Conservation (phyloP, 2,329 filamentous ascomycete genomes). For the Pezicula neosporulosa region DNA sequence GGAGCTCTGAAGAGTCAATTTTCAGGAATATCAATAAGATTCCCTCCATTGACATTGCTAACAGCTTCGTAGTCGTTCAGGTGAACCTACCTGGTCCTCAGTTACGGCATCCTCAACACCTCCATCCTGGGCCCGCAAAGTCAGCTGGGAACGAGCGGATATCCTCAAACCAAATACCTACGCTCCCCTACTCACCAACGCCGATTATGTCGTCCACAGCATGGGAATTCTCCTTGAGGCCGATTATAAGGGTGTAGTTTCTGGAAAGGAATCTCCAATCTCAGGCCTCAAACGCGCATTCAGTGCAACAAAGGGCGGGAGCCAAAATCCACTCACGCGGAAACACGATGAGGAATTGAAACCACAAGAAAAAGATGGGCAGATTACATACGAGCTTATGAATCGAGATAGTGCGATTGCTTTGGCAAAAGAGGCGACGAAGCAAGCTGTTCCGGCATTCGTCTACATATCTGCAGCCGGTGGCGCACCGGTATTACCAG, state of each 20-base stretch:
- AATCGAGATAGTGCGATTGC: slow-evolving; percentile 87
- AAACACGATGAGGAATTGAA: slow-evolving; percentile 56
- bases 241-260: slow-evolving; percentile 92
- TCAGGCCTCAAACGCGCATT: slow-evolving; percentile 78
- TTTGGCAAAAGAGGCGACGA: slow-evolving; percentile 72
- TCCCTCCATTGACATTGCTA: not conserved
- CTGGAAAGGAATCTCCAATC: slow-evolving; percentile 79
- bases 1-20: not conserved
- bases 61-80: slow-evolving; percentile 66
- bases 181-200: slow-evolving; percentile 67
- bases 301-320: slow-evolving; percentile 58
- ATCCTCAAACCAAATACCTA: slow-evolving; percentile 82
- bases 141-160: slow-evolving; percentile 86
- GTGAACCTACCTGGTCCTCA: slow-evolving; percentile 79
- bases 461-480: slow-evolving; percentile 86
- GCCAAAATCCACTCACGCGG: slow-evolving; percentile 67
- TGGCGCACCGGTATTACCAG: slow-evolving; percentile 79
- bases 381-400: slow-evolving; percentile 95
- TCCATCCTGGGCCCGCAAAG: slow-evolving; percentile 77
- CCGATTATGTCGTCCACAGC: slow-evolving; percentile 85
- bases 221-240: slow-evolving; percentile 96
- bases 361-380: slow-evolving; percentile 64
- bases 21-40: not conserved
- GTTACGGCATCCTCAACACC: slow-evolving; percentile 65
- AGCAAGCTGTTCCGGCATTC: slow-evolving; percentile 65